phyloP scores from a whole-genome alignment of 352 stramenopile genomes.

The Aphanomyces euteiches region DNA sequence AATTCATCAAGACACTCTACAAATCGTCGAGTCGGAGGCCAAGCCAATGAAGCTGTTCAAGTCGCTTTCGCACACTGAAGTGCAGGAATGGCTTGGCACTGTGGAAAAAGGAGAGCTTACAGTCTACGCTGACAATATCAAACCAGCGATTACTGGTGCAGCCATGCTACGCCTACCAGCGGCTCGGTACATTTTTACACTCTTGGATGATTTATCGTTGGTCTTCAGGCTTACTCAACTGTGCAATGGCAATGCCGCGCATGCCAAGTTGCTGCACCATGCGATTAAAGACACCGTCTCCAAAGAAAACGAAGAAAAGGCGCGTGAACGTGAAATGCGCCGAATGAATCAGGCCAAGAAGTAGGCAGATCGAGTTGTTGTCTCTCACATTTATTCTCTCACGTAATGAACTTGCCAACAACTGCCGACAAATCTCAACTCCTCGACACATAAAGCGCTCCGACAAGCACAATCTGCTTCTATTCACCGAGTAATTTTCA shows the following conservation, averaged over 20 bases:
- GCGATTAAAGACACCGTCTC: slow-evolving; percentile 52
- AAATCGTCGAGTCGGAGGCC: slow-evolving; percentile 50
- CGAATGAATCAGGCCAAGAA: slow-evolving; percentile 7
- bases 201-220: neutral
- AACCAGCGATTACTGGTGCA: slow-evolving; percentile 45
- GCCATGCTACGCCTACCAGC: slow-evolving; percentile 59
- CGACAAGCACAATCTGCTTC: too few species aligned
- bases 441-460: too few species aligned
- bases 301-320: slow-evolving; percentile 35
- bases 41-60: slow-evolving; percentile 41
- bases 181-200: slow-evolving; percentile 35
- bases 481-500: too few species aligned
- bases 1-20: slow-evolving; percentile 47
- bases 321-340: slow-evolving; percentile 3
- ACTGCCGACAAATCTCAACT: too few species aligned
- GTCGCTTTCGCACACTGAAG: slow-evolving; percentile 49
- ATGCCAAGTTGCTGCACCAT: slow-evolving; percentile 55
- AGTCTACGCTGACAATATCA: slow-evolving; percentile 52
- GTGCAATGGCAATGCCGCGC: slow-evolving; percentile 52
- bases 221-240: slow-evolving; percentile 44
- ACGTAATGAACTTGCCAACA: too few species aligned
- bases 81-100: slow-evolving; percentile 51
- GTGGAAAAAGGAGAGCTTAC: slow-evolving; percentile 47
- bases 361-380: neutral
- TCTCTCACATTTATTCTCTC: too few species aligned